These are phyloP conservation scores for Lactarius hengduanensis DNA, from an alignment of 768 basidiomycete species.

Conservation along the genomic window DNA sequence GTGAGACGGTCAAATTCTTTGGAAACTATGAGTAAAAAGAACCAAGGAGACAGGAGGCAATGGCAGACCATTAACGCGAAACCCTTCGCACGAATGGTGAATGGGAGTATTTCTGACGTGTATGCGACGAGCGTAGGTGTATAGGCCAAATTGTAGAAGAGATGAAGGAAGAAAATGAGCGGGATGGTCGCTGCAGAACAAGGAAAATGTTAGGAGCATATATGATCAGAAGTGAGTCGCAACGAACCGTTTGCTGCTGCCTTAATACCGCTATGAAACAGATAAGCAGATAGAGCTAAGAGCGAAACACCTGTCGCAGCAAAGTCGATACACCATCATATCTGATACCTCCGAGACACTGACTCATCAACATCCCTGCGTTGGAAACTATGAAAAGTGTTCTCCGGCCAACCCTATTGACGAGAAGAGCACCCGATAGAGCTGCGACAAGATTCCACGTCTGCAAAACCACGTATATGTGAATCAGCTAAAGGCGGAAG, in stretches of 20 bases:
- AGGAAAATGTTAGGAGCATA: conserved; percentile 1
- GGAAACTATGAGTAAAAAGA: background rate
- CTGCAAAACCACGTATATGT: conserved; percentile 32
- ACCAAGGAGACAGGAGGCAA: background rate
- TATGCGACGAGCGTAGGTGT: conserved; percentile 66
- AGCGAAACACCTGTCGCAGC: conserved; percentile 45
- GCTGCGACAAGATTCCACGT: conserved; percentile 65
- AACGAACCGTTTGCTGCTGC: conserved; percentile 38
- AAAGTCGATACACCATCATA: background rate
- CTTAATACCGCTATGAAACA: conserved; percentile 36
- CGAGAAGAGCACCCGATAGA: conserved; percentile 56
- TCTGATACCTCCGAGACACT: conserved; percentile 24
- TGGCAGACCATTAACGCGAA: conserved; percentile 66
- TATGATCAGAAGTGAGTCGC: background rate
- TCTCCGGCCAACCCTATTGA: conserved; percentile 68
- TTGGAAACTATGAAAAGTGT: conserved; percentile 66
- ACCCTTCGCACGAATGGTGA: conserved; percentile 75
- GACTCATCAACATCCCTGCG: conserved; percentile 55
- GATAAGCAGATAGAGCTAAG: conserved; percentile 53
- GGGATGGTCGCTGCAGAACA: conserved; percentile 51
- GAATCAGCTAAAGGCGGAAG: background rate
- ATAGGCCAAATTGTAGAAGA: conserved; percentile 68
- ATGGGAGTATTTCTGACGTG: conserved; percentile 78
- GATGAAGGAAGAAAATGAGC: conserved; percentile 59
- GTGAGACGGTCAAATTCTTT: conserved; percentile 60